Base-by-base conservation (phyloP, 2,329 filamentous ascomycete species). In the Furcasterigmium furcatum region DNA sequence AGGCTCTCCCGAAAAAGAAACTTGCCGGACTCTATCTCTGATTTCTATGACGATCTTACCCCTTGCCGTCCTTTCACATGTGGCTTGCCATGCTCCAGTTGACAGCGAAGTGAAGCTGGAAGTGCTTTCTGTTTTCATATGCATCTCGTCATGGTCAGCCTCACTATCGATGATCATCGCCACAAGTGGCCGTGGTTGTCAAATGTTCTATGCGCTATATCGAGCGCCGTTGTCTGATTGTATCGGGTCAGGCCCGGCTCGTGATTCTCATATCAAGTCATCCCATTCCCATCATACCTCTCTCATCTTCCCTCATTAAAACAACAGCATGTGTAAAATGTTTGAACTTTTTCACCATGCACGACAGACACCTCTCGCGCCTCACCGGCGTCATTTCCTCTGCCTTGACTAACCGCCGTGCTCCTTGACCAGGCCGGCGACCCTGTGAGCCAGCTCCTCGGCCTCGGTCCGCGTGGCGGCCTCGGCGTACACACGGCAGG, bases 401-500 rank as follows among this genome's bases (percentile, higher is more conserved):
- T 12, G n/a, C n/a, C 7, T 36, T 19, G 24, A 9, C 34, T 36
- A 18, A 36, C 34, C 34, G 49, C 72, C 72, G 55, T 71, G 79
- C 56, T 84, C 79, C 65, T 84, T 81, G 47, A 94, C 85, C 51
- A 91, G 81, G 53, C 82, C 77, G 14, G 86, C 84, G 40, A 97
- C 90, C 63, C 90, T 88, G 57, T 84, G 84, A 47, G 91, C 90
- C 51, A 97, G 77, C 66, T 96, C 91, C 58, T 96, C 91, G 1
- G 91, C 91, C 67, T 97, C 92, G 14, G 84, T 87, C 52, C 88
- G 83, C 39, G 88, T 94, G 30, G 88, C 88, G 4, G 94, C 94
- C 70, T 99, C 94, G 8, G 92, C 92, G 62, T 99, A 99, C 18
- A 99, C 91, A 51, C 94, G 82, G 57, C 96, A 91, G 3, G 91